Percentiles rank a stretch among this genome's conserved stretches.
These are phyloP conservation scores for Centrapalus pauciflorus DNA, from an alignment of 129 eudicot species.

Conservation along the genomic window DNA sequence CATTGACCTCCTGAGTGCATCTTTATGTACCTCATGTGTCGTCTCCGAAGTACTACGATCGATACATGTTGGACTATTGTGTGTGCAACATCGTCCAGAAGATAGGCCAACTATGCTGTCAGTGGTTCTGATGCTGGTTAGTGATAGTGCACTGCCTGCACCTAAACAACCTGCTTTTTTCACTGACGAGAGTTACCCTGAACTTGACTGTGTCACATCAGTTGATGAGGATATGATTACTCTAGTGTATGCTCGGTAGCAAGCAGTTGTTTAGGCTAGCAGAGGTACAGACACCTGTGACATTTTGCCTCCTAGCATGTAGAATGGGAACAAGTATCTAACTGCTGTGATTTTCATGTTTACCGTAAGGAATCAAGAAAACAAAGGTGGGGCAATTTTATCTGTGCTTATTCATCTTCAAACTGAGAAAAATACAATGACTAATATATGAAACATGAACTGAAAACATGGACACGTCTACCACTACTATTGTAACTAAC, in stretches of 20 bases:
- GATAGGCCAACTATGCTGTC: conserved; percentile 31
- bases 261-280: not conserved
- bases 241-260: not conserved
- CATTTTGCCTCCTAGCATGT: no score
- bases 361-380: no score
- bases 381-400: no score
- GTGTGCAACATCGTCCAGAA: conserved; percentile 31
- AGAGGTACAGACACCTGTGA: no score
- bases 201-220: not conserved
- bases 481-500: no score
- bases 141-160: conserved; percentile 12
- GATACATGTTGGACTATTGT: conserved; percentile 29
- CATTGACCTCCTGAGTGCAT: not conserved
- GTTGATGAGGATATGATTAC: not conserved
- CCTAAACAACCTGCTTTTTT: conserved; percentile 34
- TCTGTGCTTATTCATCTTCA: no score
- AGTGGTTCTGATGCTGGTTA: conserved; percentile 26
- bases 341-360: no score
- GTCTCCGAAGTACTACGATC: conserved; percentile 8
- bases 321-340: no score
- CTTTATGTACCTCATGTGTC: not conserved
- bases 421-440: no score
- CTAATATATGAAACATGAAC: no score
- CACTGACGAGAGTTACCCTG: not conserved
- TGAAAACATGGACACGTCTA: no score